phyloP scores from a whole-genome alignment of 257 asterid species.

The Penstemon davidsonii region DNA sequence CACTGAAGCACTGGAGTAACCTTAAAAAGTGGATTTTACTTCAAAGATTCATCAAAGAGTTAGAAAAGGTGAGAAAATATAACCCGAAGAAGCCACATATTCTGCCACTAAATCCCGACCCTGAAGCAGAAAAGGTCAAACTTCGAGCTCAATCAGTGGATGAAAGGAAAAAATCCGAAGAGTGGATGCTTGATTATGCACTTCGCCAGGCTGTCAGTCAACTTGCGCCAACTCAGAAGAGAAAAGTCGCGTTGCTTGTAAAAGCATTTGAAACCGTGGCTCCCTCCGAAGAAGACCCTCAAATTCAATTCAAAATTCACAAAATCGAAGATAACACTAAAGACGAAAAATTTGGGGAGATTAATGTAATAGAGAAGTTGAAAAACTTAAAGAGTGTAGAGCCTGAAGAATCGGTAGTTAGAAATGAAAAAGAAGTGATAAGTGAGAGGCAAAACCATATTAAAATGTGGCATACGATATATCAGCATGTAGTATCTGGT shows the following conservation, averaged over 20 bases:
- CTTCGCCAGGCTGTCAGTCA: slow-evolving; percentile 83
- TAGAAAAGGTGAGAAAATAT: slow-evolving; percentile 75
- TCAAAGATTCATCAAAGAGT: slow-evolving; percentile 72
- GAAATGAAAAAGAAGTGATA: slow-evolving; percentile 20
- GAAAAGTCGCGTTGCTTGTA: slow-evolving; percentile 77
- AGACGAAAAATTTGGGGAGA: neutral
- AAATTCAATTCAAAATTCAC: slow-evolving; percentile 37
- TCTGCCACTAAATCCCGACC: slow-evolving; percentile 55
- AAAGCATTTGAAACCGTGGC: slow-evolving; percentile 91
- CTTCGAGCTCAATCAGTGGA: slow-evolving; percentile 62
- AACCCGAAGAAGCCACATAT: slow-evolving; percentile 51
- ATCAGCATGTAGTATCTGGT: slow-evolving; percentile 78
- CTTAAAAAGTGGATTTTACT: slow-evolving; percentile 94
- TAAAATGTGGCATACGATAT: slow-evolving; percentile 88
- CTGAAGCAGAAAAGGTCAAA: slow-evolving; percentile 59
- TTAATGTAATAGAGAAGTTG: neutral
- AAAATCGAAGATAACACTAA: slow-evolving; percentile 23
- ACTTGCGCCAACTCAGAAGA: slow-evolving; percentile 93
- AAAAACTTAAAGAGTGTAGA: neutral
- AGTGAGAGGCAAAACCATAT: slow-evolving; percentile 43
- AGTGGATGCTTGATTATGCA: slow-evolving; percentile 99
- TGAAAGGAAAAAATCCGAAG: slow-evolving; percentile 67
- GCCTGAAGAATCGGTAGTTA: slow-evolving; percentile 10
- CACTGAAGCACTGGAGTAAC: slow-evolving; percentile 92
- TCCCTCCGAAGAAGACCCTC: slow-evolving; percentile 57